Conservation (phyloP, 345 rosid species). For the Eucalyptus marginata region DNA sequence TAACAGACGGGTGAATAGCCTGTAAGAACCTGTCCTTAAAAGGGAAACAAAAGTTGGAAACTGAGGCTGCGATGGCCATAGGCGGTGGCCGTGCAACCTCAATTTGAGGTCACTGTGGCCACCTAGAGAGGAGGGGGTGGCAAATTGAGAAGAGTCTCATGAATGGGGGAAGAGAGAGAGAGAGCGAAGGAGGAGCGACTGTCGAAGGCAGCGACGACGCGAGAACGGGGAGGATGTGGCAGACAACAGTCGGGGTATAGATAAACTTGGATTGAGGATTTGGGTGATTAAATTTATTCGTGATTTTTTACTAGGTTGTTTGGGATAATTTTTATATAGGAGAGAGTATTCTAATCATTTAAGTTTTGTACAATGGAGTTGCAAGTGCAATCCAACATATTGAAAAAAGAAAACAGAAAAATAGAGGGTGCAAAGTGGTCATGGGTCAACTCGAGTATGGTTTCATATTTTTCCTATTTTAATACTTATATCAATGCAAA, state of each 20-base stretch:
- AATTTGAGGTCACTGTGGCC: not conserved
- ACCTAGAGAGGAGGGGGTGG: not conserved
- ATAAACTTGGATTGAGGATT: not conserved
- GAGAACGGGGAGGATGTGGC: not conserved
- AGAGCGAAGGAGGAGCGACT: not conserved
- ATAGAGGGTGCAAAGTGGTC: not conserved
- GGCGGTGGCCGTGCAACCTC: not conserved
- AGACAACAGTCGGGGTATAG: not conserved
- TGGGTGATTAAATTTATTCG: not conserved
- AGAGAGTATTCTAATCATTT: not conserved
- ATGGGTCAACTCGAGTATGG: not conserved
- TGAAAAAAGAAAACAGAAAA: not conserved
- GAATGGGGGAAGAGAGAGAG: not conserved
- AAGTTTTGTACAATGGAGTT: not conserved
- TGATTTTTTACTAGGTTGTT: not conserved
- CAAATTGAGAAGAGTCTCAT: not conserved
- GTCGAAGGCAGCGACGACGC: not conserved
- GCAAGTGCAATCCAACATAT: not conserved
- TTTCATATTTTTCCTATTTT: too few species aligned
- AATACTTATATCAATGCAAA: too few species aligned
- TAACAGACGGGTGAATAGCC: fast-evolving
- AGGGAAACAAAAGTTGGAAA: not conserved
- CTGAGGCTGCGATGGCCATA: not conserved
- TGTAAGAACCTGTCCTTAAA: not conserved
- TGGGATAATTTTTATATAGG: not conserved